phyloP scores from a whole-genome alignment of 2,329 filamentous ascomycete species.

The Botryotinia calthae region DNA sequence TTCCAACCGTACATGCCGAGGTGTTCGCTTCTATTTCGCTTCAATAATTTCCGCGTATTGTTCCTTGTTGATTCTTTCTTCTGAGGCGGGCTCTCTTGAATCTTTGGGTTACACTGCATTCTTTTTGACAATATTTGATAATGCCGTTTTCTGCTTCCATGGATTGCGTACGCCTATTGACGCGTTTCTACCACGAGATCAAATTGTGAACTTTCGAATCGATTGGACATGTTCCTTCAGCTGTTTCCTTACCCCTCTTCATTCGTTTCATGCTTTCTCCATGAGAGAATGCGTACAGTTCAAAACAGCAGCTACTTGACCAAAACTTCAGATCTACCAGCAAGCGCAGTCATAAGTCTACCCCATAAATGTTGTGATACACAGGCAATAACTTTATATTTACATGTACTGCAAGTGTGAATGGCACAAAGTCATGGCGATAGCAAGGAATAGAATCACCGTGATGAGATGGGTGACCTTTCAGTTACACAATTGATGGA shows the following conservation, averaged over 20 bases:
- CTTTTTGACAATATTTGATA: not conserved
- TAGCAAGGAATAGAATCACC: not conserved
- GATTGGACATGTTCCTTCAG: not conserved
- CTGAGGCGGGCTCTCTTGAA: not conserved
- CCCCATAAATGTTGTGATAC: not conserved
- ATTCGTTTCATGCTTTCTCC: not conserved
- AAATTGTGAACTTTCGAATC: not conserved
- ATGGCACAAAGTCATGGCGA: not conserved
- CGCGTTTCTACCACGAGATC: not conserved
- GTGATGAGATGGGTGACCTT: not conserved
- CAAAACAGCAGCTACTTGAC: not conserved
- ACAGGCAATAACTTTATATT: not conserved
- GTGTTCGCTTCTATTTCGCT: not conserved
- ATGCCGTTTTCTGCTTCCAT: not conserved
- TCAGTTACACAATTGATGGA: not conserved
- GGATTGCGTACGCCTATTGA: not conserved
- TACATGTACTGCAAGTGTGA: not conserved
- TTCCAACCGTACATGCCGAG: not conserved
- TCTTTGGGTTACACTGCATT: not conserved
- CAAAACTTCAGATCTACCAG: not conserved
- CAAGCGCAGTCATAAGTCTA: not conserved
- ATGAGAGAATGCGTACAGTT: not conserved
- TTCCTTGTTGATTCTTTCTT: not conserved
- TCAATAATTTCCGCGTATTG: not conserved
- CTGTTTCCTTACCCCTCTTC: not conserved